phyloP scores from a whole-genome alignment of 148 eudicot genomes.

The Amaranthus cruentus region DNA sequence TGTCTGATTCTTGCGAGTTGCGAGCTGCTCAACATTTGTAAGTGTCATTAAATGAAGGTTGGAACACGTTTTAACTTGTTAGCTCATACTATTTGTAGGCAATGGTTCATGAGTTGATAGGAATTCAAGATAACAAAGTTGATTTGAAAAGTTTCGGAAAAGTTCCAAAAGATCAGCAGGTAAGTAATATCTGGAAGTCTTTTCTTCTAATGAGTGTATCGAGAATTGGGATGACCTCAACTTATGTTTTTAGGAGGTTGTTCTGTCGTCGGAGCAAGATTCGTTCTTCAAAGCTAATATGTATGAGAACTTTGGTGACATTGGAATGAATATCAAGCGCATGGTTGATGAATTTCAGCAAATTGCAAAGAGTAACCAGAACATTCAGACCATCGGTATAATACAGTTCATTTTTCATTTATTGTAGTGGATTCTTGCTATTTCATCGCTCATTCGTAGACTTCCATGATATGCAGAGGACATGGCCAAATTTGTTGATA shows the following conservation, averaged over 20 bases:
- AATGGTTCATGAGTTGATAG: conserved; percentile 94
- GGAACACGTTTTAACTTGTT: not conserved
- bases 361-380: conserved; percentile 93
- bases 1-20: conserved; percentile 6
- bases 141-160: conserved; percentile 70
- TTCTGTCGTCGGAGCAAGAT: conserved; percentile 94
- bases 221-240: not conserved
- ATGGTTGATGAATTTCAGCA: conserved; percentile 99
- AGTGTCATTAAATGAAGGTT: too few species aligned
- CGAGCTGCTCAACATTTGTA: not conserved
- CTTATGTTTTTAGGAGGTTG: conserved; percentile 66
- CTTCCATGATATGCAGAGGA: conserved; percentile 61
- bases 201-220: not conserved
- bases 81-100: conserved; percentile 48
- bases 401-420: not conserved
- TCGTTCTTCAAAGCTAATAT: conserved; percentile 83
- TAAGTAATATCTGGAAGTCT: conserved; percentile 22
- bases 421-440: not conserved
- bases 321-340: conserved; percentile 88
- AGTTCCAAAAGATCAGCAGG: conserved; percentile 83
- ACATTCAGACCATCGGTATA: conserved; percentile 80
- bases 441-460: conserved; percentile 1
- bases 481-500: conserved; percentile 99
- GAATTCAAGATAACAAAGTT: conserved; percentile 92
- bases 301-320: conserved; percentile 97